Conservation (phyloP, 1,284 basidiomycete genomes). For the Flammula alnicola region DNA sequence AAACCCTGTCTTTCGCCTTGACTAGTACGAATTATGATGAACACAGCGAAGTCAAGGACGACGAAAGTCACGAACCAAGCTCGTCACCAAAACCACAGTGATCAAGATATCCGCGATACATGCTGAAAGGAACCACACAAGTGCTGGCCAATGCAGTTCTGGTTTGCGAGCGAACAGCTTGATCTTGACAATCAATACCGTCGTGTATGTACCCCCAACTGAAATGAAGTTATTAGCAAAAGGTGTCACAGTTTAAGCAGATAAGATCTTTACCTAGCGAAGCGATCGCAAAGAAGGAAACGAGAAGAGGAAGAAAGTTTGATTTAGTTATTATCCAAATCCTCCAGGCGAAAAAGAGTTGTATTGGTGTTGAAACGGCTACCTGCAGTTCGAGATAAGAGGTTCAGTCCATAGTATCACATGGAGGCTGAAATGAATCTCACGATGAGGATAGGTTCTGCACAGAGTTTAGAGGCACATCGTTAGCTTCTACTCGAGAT, state of each 20-base stretch:
- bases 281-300: constrained; percentile 40
- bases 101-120: constrained; percentile 52
- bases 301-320: constrained; percentile 39
- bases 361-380: constrained; percentile 52
- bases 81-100: constrained; percentile 46
- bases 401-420: neutral
- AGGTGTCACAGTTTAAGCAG: neutral
- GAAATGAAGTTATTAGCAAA: constrained; percentile 1
- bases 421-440: no score
- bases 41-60: neutral
- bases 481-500: neutral
- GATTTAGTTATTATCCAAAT: constrained; percentile 49
- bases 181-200: constrained; percentile 36
- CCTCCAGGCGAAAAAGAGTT: constrained; percentile 58
- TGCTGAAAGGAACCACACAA: constrained; percentile 53
- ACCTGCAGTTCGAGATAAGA: constrained; percentile 34
- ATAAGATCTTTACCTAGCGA: constrained; percentile 40
- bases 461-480: neutral
- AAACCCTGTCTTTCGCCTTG: constrained; percentile 48
- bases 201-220: constrained; percentile 54
- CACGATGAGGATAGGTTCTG: constrained; percentile 41
- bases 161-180: constrained; percentile 45
- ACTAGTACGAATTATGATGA: constrained; percentile 34
- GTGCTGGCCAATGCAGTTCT: constrained; percentile 45
- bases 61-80: constrained; percentile 35